phyloP scores from a whole-genome alignment of 495 filamentous ascomycete species.

The Entonaema liquescens region DNA sequence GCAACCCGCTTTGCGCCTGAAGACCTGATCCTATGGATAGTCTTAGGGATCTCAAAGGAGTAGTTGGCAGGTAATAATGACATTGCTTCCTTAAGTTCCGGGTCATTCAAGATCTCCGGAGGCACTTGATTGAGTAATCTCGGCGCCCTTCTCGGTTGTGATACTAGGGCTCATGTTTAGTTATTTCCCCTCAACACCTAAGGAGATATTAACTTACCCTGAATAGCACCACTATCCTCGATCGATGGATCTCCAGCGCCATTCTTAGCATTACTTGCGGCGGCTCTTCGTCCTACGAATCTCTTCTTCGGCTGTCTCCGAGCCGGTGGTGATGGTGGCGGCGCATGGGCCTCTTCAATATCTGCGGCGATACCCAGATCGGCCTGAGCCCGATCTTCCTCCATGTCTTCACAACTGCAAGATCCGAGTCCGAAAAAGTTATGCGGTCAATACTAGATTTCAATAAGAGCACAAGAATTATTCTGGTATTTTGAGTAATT shows the following conservation, averaged over 20 bases:
- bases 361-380: conserved; percentile 64
- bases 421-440: not conserved
- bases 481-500: not conserved
- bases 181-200: not conserved
- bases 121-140: conserved; percentile 90
- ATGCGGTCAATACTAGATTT: not conserved
- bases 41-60: conserved; percentile 98
- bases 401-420: conserved; percentile 48
- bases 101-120: conserved; percentile 82
- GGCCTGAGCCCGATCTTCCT: conserved; percentile 60
- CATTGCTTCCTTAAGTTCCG: conserved; percentile 89
- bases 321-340: conserved; percentile 42
- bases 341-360: conserved; percentile 56
- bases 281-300: conserved; percentile 73
- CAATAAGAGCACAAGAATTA: not conserved
- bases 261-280: conserved; percentile 62
- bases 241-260: conserved; percentile 57
- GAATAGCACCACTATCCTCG: conserved; percentile 72
- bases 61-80: conserved; percentile 90
- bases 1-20: conserved; percentile 80
- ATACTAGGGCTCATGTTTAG: conserved; percentile 43
- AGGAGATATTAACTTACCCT: conserved; percentile 54
- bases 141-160: conserved; percentile 71
- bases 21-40: conserved; percentile 90
- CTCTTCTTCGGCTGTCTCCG: conserved; percentile 74